These are phyloP conservation scores for Diutina rugosa DNA, from an alignment of 1,139 yeast species.

Conservation along the genomic window DNA sequence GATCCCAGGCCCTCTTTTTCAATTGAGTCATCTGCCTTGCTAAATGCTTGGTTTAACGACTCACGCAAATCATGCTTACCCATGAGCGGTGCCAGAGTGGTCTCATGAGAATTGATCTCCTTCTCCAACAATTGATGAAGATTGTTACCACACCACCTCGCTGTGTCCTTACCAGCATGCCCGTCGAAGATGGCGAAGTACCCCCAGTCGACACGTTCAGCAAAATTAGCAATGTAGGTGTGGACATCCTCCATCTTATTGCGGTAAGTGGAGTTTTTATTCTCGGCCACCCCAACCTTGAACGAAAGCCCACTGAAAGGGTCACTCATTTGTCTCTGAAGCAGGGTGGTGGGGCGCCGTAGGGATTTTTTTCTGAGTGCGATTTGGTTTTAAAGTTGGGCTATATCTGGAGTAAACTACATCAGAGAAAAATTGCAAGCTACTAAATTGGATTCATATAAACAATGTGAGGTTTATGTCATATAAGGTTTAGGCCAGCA, in stretches of 20 bases:
- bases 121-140: conserved; percentile 56
- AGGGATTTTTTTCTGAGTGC: neutral
- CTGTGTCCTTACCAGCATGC: conserved; percentile 90
- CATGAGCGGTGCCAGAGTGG: conserved; percentile 7
- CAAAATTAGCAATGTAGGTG: conserved; percentile 84
- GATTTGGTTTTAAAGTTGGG: neutral
- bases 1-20: conserved; percentile 46
- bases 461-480: too few species aligned
- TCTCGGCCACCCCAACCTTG: conserved; percentile 82
- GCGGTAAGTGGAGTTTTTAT: conserved; percentile 68
- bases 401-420: neutral
- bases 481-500: too few species aligned
- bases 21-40: conserved; percentile 62
- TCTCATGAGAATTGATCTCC: conserved; percentile 19
- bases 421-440: neutral
- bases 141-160: conserved; percentile 91
- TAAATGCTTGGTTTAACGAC: conserved; percentile 46
- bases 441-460: too few species aligned
- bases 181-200: conserved; percentile 96
- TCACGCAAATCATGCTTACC: conserved; percentile 29
- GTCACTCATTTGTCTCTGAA: conserved; percentile 7
- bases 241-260: conserved; percentile 96
- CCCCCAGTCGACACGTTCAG: conserved; percentile 84
- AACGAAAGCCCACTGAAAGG: conserved; percentile 46
- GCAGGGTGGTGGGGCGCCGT: neutral